These are phyloP conservation scores for Coemansia erecta DNA, from an alignment of 192 early-diverging fungal genomes.

Conservation along the genomic window DNA sequence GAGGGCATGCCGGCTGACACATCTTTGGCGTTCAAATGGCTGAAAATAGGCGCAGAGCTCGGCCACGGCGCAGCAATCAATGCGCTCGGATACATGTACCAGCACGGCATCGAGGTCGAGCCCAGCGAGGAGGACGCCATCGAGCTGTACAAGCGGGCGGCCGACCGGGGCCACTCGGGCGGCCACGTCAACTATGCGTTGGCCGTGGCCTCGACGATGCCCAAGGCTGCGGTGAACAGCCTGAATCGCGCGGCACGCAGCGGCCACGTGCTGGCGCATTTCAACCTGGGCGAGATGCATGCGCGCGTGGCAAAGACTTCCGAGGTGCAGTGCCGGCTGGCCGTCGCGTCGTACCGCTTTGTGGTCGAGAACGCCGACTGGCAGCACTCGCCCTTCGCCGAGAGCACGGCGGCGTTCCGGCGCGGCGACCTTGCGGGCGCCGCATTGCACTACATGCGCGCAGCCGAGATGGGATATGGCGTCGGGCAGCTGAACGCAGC, in stretches of 20 bases:
- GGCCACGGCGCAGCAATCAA: slow-evolving; percentile 67
- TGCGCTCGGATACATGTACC: slow-evolving; percentile 80
- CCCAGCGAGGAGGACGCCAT: slow-evolving; percentile 59
- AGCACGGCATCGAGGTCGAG: slow-evolving; percentile 61
- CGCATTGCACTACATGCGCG: slow-evolving; percentile 70
- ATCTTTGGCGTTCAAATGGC: slow-evolving; percentile 71
- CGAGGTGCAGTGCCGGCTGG: slow-evolving; percentile 61
- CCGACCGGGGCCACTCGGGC: slow-evolving; percentile 67
- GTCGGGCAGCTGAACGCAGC: slow-evolving; percentile 89
- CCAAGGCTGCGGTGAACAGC: slow-evolving; percentile 51
- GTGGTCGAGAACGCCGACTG: slow-evolving; percentile 86
- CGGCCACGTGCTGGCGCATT: slow-evolving; percentile 76
- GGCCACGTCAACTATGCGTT: slow-evolving; percentile 74
- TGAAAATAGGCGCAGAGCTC: slow-evolving; percentile 64
- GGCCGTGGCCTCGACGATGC: slow-evolving; percentile 18
- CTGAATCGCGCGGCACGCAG: slow-evolving; percentile 60
- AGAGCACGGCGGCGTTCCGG: slow-evolving; percentile 57
- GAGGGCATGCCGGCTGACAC: slow-evolving; percentile 71
- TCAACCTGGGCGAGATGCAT: slow-evolving; percentile 76
- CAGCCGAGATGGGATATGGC: slow-evolving; percentile 88
- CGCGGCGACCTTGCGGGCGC: slow-evolving; percentile 69
- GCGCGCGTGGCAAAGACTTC: slow-evolving; percentile 48
- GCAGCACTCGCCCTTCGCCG: slow-evolving; percentile 66
- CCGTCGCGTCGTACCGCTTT: slow-evolving; percentile 71
- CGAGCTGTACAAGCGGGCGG: slow-evolving; percentile 67